Percentiles rank a stretch among this genome's conserved stretches.
phyloP scores from a whole-genome alignment of 208 protist genomes.

The Naegleria fowleri region DNA sequence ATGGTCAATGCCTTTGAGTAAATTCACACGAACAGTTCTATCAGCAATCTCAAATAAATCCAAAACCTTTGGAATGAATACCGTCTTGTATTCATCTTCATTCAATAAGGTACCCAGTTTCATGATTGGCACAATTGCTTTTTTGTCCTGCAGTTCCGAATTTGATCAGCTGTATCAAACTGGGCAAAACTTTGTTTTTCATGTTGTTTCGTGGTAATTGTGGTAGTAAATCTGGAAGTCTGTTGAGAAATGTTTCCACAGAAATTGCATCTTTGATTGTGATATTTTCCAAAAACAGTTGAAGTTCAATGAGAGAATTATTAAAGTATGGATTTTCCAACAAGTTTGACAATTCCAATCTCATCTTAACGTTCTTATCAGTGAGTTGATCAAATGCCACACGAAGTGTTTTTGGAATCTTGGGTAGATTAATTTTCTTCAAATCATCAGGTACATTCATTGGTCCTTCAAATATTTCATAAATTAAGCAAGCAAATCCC shows the following conservation, averaged over 20 bases:
- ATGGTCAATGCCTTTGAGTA: constrained; percentile 54
- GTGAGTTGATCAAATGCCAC: neutral
- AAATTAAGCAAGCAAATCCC: constrained; percentile 66
- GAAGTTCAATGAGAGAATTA: neutral
- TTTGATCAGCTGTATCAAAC: constrained; percentile 53
- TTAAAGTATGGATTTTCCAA: neutral
- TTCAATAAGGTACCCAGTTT: constrained; percentile 51
- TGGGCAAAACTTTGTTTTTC: constrained; percentile 56
- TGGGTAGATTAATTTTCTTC: neutral
- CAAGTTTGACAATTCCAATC: neutral
- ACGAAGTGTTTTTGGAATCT: neutral
- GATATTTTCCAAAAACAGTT: constrained; percentile 53
- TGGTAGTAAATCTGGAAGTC: constrained; percentile 48
- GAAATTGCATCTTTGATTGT: constrained; percentile 57
- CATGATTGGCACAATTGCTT: constrained; percentile 58
- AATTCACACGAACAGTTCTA: constrained; percentile 54
- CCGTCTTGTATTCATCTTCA: constrained; percentile 52
- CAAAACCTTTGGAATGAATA: constrained; percentile 58
- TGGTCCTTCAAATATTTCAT: constrained; percentile 47
- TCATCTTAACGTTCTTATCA: neutral
- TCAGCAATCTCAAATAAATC: constrained; percentile 57
- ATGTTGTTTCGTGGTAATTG: constrained; percentile 58
- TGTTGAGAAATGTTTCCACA: constrained; percentile 55
- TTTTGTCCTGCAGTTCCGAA: constrained; percentile 43
- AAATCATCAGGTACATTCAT: constrained; percentile 30